Evolutionary conservation across 2,329 filamentous ascomycete species (phyloP), one percentile per base, ranked within the genome.

Genomic region (Berkeleyomyces basicola): DNA sequence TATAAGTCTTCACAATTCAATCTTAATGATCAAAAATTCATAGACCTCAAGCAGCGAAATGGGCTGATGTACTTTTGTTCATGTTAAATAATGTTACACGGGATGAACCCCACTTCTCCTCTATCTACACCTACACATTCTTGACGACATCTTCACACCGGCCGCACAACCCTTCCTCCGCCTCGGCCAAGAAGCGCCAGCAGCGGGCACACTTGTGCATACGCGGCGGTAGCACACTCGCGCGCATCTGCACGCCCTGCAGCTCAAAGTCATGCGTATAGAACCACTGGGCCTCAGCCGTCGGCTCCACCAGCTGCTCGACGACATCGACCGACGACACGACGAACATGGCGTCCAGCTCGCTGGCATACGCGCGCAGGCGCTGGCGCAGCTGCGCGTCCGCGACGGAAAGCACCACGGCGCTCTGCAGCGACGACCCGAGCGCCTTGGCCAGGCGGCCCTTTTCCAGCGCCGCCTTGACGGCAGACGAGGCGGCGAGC

Each of bases 101-200:
- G 42, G 23, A 40, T 40, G 7, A 16, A 6, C 7, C 4, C 42
- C n/a, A 16, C 10, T 10, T 59, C 16, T 44, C 16, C 36, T n/a
- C 37, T 40, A 7, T 44, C n/a, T 59, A 16, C 7, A 14, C 9
- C 36, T 51, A 47, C 23, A 44, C 37, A 36, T 14, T 49, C 53
- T 58, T 59, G 9, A 92, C 79, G 43, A 86, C 82, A 10, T 82
- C 79, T 39, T 85, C 82, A 71, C 92, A 97, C 70, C 90, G 78
- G 58, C 72, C 74, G 72, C 92, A 97, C 16, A 95, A 74, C 46
- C 75, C 72, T 16, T 87, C 82, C 67, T 85, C 79, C 58, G 74
- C 73, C n/a, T 80, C 76, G n/a, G 87, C 84, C 33, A 87, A 79
- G 72, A 89, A 95, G 66, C 87, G 82, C 93, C 93, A 99, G 74